phyloP scores from a whole-genome alignment of 2,329 filamentous ascomycete genomes.

The Aspergillus texensis region DNA sequence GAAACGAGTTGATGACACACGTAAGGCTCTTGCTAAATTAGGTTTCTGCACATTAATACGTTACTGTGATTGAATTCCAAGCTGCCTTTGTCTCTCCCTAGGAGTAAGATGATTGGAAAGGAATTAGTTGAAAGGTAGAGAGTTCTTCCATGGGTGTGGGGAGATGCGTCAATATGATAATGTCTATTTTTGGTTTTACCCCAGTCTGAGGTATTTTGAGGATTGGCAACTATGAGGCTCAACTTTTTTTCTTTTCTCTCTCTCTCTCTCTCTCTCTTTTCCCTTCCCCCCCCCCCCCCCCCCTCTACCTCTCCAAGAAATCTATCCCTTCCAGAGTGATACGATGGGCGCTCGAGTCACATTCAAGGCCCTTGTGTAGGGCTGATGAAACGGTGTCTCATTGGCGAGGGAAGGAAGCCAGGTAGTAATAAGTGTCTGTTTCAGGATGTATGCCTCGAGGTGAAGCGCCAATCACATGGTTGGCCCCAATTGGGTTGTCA shows the following conservation, averaged over 20 bases:
- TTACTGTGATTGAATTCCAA: not conserved
- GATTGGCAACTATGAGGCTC: slow-evolving; percentile 12
- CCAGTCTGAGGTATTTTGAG: not conserved
- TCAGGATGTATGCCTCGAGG: slow-evolving; percentile 3
- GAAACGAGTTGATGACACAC: not conserved
- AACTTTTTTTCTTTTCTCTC: not conserved
- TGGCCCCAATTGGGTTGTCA: not conserved
- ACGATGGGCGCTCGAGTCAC: not conserved
- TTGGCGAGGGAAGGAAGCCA: not conserved
- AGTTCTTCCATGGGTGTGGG: not conserved
- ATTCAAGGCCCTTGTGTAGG: slow-evolving; percentile 11
- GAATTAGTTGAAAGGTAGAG: not conserved
- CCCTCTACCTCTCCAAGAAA: not conserved
- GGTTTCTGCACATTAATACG: slow-evolving; percentile 5
- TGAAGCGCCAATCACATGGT: slow-evolving; percentile 4
- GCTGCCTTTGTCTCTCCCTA: not conserved
- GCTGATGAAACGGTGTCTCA: slow-evolving; percentile 7
- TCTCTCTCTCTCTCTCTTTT: no score
- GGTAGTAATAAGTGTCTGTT: not conserved
- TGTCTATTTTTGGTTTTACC: not conserved
- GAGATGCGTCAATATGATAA: not conserved
- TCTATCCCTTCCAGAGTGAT: not conserved
- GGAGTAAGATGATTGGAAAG: not conserved
- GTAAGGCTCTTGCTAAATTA: slow-evolving; percentile 13
- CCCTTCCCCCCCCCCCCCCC: no score